Conservation (phyloP, 2,329 filamentous ascomycete species). For the Xylaria sp. region DNA sequence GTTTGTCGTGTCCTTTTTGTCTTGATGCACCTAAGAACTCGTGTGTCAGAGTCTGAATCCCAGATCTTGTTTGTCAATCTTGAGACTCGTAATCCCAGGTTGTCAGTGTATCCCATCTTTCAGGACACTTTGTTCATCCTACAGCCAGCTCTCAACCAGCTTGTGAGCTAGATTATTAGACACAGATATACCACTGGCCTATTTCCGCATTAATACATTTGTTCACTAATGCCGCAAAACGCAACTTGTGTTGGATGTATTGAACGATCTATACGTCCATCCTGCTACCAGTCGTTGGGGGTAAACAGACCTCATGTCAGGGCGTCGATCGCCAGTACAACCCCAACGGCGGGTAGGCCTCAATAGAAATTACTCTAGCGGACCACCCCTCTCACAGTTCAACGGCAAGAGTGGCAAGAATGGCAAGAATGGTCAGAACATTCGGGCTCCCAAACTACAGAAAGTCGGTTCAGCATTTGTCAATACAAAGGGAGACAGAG, state of each 20-base stretch:
- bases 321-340: not conserved
- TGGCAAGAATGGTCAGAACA: too few species aligned
- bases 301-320: constrained; percentile 7
- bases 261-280: not conserved
- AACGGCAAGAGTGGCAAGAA: constrained; percentile 16
- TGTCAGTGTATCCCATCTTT: not conserved
- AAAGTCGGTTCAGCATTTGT: constrained; percentile 1
- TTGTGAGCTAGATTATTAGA: not conserved
- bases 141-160: not conserved
- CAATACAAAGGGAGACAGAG: constrained; percentile 22
- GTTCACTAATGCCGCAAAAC: not conserved
- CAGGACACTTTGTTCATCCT: not conserved
- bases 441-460: constrained; percentile 1
- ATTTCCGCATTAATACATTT: not conserved
- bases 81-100: too few species aligned
- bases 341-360: constrained; percentile 22
- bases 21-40: not conserved
- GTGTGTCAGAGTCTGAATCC: not conserved
- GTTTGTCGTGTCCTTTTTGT: not conserved
- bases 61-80: not conserved
- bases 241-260: not conserved
- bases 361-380: constrained; percentile 17
- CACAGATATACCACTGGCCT: not conserved
- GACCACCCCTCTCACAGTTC: constrained; percentile 22
- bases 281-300: not conserved